These are phyloP conservation scores for Mycosarcoma maydis DNA, from an alignment of 1,284 basidiomycete genomes.

Conservation along the genomic window DNA sequence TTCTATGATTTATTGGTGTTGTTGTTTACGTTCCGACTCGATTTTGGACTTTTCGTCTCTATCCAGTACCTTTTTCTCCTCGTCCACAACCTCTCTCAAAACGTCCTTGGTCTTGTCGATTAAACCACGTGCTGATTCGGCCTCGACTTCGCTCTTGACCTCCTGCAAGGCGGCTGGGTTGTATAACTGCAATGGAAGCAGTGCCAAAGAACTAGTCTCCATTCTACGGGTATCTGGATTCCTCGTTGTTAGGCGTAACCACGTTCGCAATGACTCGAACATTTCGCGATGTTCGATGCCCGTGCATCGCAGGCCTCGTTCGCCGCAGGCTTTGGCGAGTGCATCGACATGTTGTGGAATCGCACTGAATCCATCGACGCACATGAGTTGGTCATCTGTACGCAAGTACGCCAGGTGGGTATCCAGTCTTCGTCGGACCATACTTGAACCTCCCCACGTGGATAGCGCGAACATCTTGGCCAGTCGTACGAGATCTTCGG, in stretches of 20 bases:
- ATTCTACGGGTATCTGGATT: conserved; percentile 14
- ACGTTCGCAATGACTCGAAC: conserved; percentile 31
- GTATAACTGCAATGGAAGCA: conserved; percentile 51
- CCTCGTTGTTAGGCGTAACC: conserved; percentile 35
- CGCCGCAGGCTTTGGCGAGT: conserved; percentile 52
- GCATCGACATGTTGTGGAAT: conserved; percentile 39
- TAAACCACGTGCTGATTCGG: conserved; percentile 32
- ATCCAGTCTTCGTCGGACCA: conserved; percentile 43
- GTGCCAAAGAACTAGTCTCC: conserved; percentile 18
- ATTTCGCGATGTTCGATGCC: conserved; percentile 30
- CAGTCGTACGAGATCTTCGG: conserved; percentile 25
- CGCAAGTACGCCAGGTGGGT: conserved; percentile 51
- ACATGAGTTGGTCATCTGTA: conserved; percentile 50
- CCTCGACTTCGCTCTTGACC: conserved; percentile 26
- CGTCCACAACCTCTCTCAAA: conserved; percentile 51
- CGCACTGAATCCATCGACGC: conserved; percentile 6
- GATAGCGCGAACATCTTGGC: conserved; percentile 50
- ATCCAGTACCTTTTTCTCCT: conserved; percentile 46
- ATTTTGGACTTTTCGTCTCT: conserved; percentile 18
- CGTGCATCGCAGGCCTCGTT: conserved; percentile 50
- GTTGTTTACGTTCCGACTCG: conserved; percentile 17
- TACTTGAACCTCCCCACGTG: conserved; percentile 46
- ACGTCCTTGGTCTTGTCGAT: conserved; percentile 56
- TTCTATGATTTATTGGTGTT: conserved; percentile 15
- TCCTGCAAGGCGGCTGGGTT: conserved; percentile 17